Conservation (phyloP, 2,329 filamentous ascomycete genomes). For the Arthrobotrys musiformis region DNA sequence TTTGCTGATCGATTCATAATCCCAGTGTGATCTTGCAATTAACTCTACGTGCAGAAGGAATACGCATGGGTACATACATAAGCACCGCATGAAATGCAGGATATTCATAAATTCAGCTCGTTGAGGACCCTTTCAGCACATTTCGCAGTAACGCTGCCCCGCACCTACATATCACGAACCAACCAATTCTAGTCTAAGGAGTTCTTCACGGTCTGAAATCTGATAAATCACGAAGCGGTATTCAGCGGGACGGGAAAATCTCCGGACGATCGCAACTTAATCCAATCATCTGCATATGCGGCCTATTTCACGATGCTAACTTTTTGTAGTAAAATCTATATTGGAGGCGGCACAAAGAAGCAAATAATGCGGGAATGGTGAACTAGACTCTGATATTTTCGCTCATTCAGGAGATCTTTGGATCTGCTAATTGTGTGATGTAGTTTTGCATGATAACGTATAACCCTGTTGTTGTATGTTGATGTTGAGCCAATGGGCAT, state of each 20-base stretch:
- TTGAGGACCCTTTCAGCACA: neutral
- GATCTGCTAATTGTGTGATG: neutral
- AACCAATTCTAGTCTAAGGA: neutral
- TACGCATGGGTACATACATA: neutral
- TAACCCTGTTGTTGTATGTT: neutral
- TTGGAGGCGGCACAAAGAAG: neutral
- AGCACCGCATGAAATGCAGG: neutral
- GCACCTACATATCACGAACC: neutral
- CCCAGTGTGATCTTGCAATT: neutral
- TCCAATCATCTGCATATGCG: neutral
- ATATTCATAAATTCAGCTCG: neutral
- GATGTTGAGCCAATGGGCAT: neutral
- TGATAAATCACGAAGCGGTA: neutral
- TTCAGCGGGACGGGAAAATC: slow-evolving; percentile 1
- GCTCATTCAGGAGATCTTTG: neutral
- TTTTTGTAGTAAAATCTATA: neutral
- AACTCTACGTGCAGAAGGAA: neutral
- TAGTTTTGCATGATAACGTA: neutral
- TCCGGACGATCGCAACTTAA: slow-evolving; percentile 1
- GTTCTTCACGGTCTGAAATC: neutral
- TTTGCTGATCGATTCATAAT: neutral
- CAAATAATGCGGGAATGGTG: neutral
- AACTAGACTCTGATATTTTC: neutral
- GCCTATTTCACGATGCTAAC: neutral
- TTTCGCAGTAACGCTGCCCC: neutral